phyloP scores from a whole-genome alignment of 2,329 filamentous ascomycete species.

The Chrysoporthe cubensis region DNA sequence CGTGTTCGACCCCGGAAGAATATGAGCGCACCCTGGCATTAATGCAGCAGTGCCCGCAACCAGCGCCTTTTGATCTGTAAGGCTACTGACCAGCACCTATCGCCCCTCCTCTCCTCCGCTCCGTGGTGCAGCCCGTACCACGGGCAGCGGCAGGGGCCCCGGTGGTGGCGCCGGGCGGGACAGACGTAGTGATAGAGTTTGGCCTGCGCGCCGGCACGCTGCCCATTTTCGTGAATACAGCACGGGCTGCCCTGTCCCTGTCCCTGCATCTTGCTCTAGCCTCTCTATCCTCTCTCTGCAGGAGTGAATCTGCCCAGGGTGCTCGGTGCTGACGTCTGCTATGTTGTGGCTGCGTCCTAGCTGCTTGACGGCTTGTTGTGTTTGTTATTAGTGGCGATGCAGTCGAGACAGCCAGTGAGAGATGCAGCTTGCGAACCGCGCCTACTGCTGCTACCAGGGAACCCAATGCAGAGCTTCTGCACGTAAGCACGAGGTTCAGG shows the following conservation, averaged over 20 bases:
- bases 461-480: constrained; percentile 24
- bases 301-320: neutral
- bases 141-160: constrained; percentile 16
- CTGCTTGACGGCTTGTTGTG: neutral
- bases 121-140: constrained; percentile 13
- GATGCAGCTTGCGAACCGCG: constrained; percentile 16
- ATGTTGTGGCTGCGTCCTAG: constrained; percentile 8
- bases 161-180: neutral
- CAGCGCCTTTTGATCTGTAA: constrained; percentile 9
- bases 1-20: constrained; percentile 18
- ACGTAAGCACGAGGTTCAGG: constrained; percentile 26
- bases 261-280: neutral
- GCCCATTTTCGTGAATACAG: constrained; percentile 7
- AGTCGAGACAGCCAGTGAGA: constrained; percentile 18
- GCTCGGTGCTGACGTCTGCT: neutral
- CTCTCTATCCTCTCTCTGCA: neutral
- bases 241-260: neutral
- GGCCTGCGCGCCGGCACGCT: neutral
- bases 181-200: neutral
- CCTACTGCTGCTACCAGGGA: constrained; percentile 12
- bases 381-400: constrained; percentile 12
- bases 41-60: constrained; percentile 8
- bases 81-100: constrained; percentile 6
- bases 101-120: constrained; percentile 10
- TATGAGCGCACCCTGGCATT: constrained; percentile 11